Conservation (phyloP, 2,329 filamentous ascomycete species). For the Sclerotinia nivalis region DNA sequence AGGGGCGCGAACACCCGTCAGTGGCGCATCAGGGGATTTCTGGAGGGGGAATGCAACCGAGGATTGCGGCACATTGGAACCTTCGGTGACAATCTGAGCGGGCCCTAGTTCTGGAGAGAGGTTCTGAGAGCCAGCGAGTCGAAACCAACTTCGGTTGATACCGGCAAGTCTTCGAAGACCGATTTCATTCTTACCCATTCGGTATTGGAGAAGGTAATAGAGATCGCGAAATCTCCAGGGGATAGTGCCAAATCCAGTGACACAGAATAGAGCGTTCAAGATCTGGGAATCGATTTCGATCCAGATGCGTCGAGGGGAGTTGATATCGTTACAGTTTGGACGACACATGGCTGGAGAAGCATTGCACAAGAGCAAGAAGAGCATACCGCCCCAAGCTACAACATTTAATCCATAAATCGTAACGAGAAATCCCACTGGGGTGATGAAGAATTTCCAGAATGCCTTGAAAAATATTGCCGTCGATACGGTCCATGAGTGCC, state of each 20-base stretch:
- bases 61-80: conserved; percentile 44
- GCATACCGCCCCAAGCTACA: conserved; percentile 88
- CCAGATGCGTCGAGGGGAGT: conserved; percentile 79
- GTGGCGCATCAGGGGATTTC: conserved; percentile 64
- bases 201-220: conserved; percentile 69
- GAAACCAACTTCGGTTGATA: conserved; percentile 74
- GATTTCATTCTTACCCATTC: conserved; percentile 53
- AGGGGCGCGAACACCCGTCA: conserved; percentile 70
- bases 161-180: conserved; percentile 70
- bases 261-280: conserved; percentile 80
- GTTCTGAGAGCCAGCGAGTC: conserved; percentile 64
- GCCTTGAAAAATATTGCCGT: conserved; percentile 57
- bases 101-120: conserved; percentile 57
- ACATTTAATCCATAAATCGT: conserved; percentile 80
- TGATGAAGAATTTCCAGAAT: conserved; percentile 73
- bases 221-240: conserved; percentile 84
- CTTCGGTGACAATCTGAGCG: conserved; percentile 49
- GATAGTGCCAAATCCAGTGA: conserved; percentile 80
- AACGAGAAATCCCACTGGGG: conserved; percentile 73
- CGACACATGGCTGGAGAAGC: conserved; percentile 72
- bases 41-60: conserved; percentile 63
- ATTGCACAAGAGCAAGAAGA: conserved; percentile 81
- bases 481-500: conserved; percentile 59
- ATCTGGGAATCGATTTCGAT: conserved; percentile 84
- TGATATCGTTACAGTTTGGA: conserved; percentile 67